Base-by-base conservation (phyloP, 164 flowering plant species). In the Magnolia kwangsiensis region DNA sequence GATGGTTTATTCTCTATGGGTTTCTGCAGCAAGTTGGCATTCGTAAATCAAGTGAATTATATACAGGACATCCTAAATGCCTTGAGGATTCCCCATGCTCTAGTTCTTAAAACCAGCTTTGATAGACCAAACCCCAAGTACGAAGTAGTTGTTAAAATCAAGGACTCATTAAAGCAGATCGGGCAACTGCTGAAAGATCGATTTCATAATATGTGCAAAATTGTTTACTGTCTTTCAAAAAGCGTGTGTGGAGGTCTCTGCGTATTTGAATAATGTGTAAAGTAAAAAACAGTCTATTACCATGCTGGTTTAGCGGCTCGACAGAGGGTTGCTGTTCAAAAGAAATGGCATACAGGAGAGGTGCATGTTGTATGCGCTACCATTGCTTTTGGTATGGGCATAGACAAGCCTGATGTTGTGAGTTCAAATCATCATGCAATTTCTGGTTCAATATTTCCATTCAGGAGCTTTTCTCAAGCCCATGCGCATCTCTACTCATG, bases 371-470 rank as follows among this genome's bases (percentile, higher is more conserved):
- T 94, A 24, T 94, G 98, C 83, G 99, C 98, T 61, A 96, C 98
- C 14, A 94, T 94, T 75, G 99, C 99, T 76, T 96, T 94, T 81
- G 98, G 98, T 69, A 96, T 96, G 99, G 99, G 99, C 75, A 96
- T 96, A 75, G 97, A 96, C 85, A 96, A 94, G 82, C 89, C 99
- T 71, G 92, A 96, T 83, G 99, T 96, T 78, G 99, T 96, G 78
- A 89, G 98, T 94, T 64, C 21, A 68, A 69, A 51, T 59, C 45
- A 31, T 58, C 3, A 51, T 86, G 29, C 72, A 59, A 5, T 77
- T 5, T 31, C 68, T 24, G 6, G 63, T 67, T 78, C 49, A 73
- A 31, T 6, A 29, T 23, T 67, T 58, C 37, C 72, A 20, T 72
- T 6, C 23, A 8, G 11, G 21, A 50, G 50, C 5, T 31, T 21